Base-by-base conservation (phyloP, 1,284 basidiomycete genomes). In the Marasmius tenuissimus region DNA sequence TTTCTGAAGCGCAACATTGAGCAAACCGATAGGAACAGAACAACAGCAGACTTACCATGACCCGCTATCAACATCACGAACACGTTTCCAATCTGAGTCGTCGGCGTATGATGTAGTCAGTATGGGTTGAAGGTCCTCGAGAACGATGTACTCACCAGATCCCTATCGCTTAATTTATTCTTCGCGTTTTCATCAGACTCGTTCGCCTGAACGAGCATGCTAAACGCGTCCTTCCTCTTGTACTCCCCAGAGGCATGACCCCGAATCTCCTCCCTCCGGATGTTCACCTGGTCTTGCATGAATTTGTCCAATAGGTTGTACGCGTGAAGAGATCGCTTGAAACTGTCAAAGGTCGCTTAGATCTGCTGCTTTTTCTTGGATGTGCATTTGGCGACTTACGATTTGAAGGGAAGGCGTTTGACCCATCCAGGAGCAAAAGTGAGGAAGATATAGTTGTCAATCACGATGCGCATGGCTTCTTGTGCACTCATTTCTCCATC, bases 31-130 rank as follows among this genome's bases (percentile, higher is more conserved):
- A 0, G 37, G 49, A 3, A 42, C 27, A 20, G 16, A 14, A 37
- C n/a, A 1, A 11, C 34, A 37, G 52, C 8, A 45, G 8, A 42
- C 59, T n/a, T 54, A 68, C 68, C 67, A 52, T 69, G 68, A 8
- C 67, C 68, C 2, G 67, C 68, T 40, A 68, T 64, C 6, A 69
- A 50, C 58, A 69, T 57, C 1, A 68, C 51, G 45, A 64, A 68
- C 1, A 64, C 63, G 47, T 69, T 69, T 8, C 68, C 68, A 22
- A 50, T 65, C 68, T 69, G 16, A 47, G 16, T 18, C 45, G 27
- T 27, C 27, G 4, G 4, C 40, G n/a, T 42, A 48, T 3, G 33
- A 22, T 1, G 7, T 18, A 33, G 20, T 38, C 12, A 14, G 27
- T 45, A 11, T 33, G n/a, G n/a, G 48, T 38, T 38, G 12, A 11